Evolutionary conservation across 2,329 filamentous ascomycete genomes (phyloP).

Genomic region (Thielaviopsis euricoi): DNA sequence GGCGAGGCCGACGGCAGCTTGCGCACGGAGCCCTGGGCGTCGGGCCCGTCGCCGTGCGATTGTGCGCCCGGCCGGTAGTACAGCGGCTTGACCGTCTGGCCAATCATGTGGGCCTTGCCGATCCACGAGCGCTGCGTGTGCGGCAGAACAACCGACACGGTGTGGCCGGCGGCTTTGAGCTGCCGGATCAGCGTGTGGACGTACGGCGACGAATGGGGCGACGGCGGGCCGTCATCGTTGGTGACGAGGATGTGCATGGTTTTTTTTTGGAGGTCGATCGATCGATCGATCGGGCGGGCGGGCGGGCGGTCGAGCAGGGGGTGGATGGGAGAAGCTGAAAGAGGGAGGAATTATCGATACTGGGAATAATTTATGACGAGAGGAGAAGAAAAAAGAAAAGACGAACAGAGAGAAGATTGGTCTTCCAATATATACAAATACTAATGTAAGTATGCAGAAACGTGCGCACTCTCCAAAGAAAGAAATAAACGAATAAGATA

Average conservation of each 20-base stretch:
- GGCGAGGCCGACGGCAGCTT: slow-evolving; percentile 35
- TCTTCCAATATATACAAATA: no score
- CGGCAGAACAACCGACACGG: slow-evolving; percentile 82
- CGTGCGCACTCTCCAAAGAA: no score
- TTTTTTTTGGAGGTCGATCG: not conserved
- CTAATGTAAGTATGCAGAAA: no score
- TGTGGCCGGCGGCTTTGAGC: slow-evolving; percentile 60
- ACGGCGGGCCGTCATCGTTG: slow-evolving; percentile 73
- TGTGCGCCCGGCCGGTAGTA: slow-evolving; percentile 55
- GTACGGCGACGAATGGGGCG: slow-evolving; percentile 62
- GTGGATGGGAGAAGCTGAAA: no score
- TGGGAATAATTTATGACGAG: no score
- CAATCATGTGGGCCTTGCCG: slow-evolving; percentile 92
- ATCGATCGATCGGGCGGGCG: no score
- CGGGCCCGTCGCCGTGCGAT: slow-evolving; percentile 21
- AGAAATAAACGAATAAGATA: slow-evolving; percentile 9
- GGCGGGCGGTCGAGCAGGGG: no score
- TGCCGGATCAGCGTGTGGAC: slow-evolving; percentile 56
- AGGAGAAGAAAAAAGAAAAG: no score
- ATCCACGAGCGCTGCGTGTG: slow-evolving; percentile 94
- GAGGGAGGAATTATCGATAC: no score
- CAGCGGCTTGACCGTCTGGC: slow-evolving; percentile 64
- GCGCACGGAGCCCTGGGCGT: slow-evolving; percentile 48
- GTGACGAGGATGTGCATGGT: slow-evolving; percentile 49
- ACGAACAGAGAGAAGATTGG: no score